Base-by-base conservation (phyloP, 108 stramenopile species). In the Fragilaria radians region DNA sequence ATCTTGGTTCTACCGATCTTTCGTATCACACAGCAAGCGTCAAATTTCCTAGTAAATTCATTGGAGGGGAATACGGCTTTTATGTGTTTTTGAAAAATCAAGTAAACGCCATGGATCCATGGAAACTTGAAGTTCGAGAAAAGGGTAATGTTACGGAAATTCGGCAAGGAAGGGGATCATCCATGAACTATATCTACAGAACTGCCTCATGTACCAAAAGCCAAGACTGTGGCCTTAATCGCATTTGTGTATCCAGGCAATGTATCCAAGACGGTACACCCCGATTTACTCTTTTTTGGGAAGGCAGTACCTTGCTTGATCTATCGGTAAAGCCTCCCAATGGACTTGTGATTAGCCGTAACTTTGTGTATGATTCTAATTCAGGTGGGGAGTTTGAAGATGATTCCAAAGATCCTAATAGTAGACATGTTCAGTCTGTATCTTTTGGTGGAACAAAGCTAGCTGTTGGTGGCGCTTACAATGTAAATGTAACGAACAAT, bases 281-380 rank as follows among this genome's bases (percentile, higher is more conserved):
- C 1, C 24, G 70, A 45, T 62, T 71, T 31, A 71, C 70, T 0
- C 34, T 71, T 17, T 46, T 56, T 24, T 71, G 63, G 63, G 57
- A 22, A 28, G 70, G 70, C 21, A 19, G 21, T 19, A 19, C 11
- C 21, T 9, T 19, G 11, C 21, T 50, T 17, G 49, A 50, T 50
- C 49, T 50, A 21, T 22, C 14, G 11, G 49, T 50, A 19, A 5
- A 5, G 11, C 14, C 49, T 50, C 49, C 49, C 5, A 22, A 5
- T 19, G 49, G 21, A 50, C 11, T 5, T 19, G 19, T 5, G 21
- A 19, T 50, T 7, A 14, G 14, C 36, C 14, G 36, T 7, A 11
- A 14, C 11, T 11, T 11, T 42, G 11, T 11, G 36, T 7, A 11
- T 42, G 36, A 42, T 14, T 42, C 36, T 11, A 7, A 14, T 11